Percentiles rank a stretch among this genome's conserved stretches.
These are phyloP conservation scores for Saccharum spontaneum DNA, from an alignment of 176 grass and related monocot species.

Conservation along the genomic window DNA sequence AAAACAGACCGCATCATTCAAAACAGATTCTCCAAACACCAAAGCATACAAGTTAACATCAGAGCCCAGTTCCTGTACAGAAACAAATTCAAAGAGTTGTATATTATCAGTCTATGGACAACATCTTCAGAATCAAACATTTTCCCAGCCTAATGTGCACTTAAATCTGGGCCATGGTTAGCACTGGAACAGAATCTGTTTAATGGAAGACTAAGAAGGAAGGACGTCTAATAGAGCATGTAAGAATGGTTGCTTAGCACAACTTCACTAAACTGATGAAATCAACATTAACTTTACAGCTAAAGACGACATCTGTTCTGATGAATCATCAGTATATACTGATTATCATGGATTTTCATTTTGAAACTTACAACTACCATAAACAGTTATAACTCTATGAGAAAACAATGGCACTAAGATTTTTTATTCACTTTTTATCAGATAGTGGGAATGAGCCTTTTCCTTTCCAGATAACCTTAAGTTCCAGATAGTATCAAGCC, in stretches of 20 bases:
- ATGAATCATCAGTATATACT: background rate
- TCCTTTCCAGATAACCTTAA: background rate
- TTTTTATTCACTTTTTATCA: background rate
- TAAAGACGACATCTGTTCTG: background rate
- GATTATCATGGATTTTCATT: constrained; percentile 1
- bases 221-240: background rate
- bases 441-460: background rate
- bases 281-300: background rate
- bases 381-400: background rate
- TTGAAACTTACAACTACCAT: background rate
- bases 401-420: background rate
- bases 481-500: background rate
- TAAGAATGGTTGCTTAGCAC: background rate
- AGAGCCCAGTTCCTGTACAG: constrained; percentile 82
- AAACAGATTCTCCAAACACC: constrained; percentile 98
- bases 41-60: constrained; percentile 97
- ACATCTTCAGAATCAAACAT: constrained; percentile 5
- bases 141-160: background rate
- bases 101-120: background rate
- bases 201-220: background rate
- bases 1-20: constrained; percentile 94
- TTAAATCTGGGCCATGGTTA: constrained; percentile 10
- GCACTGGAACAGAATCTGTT: constrained; percentile 2
- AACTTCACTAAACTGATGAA: background rate
- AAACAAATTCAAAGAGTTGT: constrained; percentile 35